Evolutionary conservation across 2,329 filamentous ascomycete genomes (phyloP), one percentile per base, ranked within the genome.

Genomic region (Talaromyces amestolkiae): DNA sequence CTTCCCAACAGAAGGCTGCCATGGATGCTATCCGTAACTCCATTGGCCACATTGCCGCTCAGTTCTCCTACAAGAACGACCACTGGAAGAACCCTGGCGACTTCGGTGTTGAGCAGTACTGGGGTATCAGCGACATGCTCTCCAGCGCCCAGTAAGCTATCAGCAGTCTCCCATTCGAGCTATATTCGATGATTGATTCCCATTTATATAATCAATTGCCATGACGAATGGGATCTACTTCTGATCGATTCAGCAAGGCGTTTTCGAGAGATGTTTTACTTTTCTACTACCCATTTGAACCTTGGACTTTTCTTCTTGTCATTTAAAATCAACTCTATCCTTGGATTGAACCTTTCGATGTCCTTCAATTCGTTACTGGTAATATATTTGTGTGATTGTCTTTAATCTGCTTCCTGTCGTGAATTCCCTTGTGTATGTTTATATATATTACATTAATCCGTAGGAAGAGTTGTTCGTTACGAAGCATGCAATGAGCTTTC

Each of bases 31-130:
- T 98, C 76, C 80, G 88, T 69, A 72, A 85, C 72, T 80, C 81
- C 68, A 85, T 86, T 66, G 92, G 92, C 73, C 80, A 84, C 73
- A 85, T 88, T 80, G 86, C 87, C 51, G 88, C 92, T 77, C 89
- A 96, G 82, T 96, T 97, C 87, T 91, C 88, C 71, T 92, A 85
- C 81, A 83, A 86, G 72, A 83, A 96, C 73, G 93, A 97, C 77
- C 69, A 78, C 71, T 98, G 93, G 93, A 97, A 97, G 88, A 73
- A 80, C 47, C 79, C 85, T 35, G 90, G 89, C 70, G 77, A 80
- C 39, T 91, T 88, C 79, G 80, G 80, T 68, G 92, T 93, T 72
- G 93, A 97, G 88, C 87, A 89, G 81, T 83, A 84, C 84, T 97
- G 92, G 86, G 92, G 93, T 63, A 45, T 66, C 10, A 56, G 53